Percentiles rank a stretch among this genome's conserved stretches.
Conservation (phyloP, 2,329 filamentous ascomycete species). For the Mariannaea elegans region DNA sequence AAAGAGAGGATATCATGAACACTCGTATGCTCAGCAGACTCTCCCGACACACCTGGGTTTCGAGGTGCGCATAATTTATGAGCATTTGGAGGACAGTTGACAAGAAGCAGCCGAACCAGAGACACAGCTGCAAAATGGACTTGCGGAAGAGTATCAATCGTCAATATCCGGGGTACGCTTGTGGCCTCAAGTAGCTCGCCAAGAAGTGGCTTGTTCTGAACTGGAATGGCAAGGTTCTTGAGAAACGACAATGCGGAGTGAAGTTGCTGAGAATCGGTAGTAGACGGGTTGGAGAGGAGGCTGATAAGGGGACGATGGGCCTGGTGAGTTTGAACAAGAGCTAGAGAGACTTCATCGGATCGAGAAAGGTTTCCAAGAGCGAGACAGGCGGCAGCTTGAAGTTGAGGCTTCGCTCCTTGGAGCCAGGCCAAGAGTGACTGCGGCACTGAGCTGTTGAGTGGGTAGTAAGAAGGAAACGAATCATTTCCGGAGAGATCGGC, state of each 20-base stretch:
- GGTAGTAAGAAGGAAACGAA: conserved; percentile 53
- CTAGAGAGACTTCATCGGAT: conserved; percentile 61
- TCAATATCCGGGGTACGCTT: conserved; percentile 64
- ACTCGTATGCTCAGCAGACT: conserved; percentile 41
- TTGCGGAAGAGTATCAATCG: conserved; percentile 59
- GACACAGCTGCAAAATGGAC: conserved; percentile 69
- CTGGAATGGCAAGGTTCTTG: conserved; percentile 70
- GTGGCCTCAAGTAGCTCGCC: conserved; percentile 56
- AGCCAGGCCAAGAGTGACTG: conserved; percentile 60
- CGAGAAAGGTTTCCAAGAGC: conserved; percentile 69
- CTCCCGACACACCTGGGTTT: conserved; percentile 42
- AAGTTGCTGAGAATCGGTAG: conserved; percentile 60
- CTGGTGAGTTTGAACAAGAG: conserved; percentile 56
- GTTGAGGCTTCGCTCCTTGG: conserved; percentile 47
- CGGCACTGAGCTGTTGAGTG: conserved; percentile 53
- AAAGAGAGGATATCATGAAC: conserved; percentile 50
- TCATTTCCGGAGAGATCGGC: conserved; percentile 63
- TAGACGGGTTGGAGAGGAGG: conserved; percentile 52
- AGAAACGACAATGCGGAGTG: conserved; percentile 68
- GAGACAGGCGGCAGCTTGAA: conserved; percentile 68
- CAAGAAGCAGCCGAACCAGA: conserved; percentile 64
- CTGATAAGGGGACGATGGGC: conserved; percentile 55
- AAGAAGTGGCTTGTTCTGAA: conserved; percentile 61
- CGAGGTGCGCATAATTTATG: conserved; percentile 55
- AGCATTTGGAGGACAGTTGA: conserved; percentile 62